Evolutionary conservation across 495 filamentous ascomycete genomes (phyloP), one percentile per base, ranked within the genome.

Genomic region (Penicillium diatomitis): DNA sequence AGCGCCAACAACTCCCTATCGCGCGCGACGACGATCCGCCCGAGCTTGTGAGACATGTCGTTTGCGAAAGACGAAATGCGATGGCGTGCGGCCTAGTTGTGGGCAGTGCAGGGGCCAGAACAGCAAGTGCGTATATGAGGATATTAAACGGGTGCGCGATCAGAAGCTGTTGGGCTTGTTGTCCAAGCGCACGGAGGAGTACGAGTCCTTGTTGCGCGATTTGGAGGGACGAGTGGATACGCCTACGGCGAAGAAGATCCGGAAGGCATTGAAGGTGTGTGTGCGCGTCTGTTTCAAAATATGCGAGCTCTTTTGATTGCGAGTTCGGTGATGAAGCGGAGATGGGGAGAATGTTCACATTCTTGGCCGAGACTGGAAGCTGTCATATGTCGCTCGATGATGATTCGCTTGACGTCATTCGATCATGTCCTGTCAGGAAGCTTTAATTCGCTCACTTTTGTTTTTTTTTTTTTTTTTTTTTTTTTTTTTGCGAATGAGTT

Each of bases 31-130:
- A 8, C 69, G 74, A n/a, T 70, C 73, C 5, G 61, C 64, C 0
- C 69, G 73, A 32, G 85, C 85, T 11, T 88, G 85, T 56, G 85
- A 85, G 74, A 78, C 84, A 27, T 88, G 85, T 65, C 71, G 85
- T 32, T 78, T 82, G 54, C 73, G 85, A 38, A 83, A 83, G 54
- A 75, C 77, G 49, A 83, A 82, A 58, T 82, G 79, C 51, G 76
- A 74, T 46, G 79, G 77, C 28, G 67, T 56, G n/a, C 61, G 66
- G 52, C 81, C 81, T 3, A 44, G 38, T 3, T 84, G 81, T 62
- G 63, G 66, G 11, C 74, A 79, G 49, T 84, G 81, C 49, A 47
- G 60, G 38, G 71, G 76, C 38, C 68, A 73, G 43, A 61, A 63
- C n/a, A 57, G 71, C n/a, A 20, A 6, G 9, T 84, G 80, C 48